Evolutionary conservation across 441 rosid species (phyloP), one percentile per base, ranked within the genome.

Genomic region (Flueggea neowawraea): DNA sequence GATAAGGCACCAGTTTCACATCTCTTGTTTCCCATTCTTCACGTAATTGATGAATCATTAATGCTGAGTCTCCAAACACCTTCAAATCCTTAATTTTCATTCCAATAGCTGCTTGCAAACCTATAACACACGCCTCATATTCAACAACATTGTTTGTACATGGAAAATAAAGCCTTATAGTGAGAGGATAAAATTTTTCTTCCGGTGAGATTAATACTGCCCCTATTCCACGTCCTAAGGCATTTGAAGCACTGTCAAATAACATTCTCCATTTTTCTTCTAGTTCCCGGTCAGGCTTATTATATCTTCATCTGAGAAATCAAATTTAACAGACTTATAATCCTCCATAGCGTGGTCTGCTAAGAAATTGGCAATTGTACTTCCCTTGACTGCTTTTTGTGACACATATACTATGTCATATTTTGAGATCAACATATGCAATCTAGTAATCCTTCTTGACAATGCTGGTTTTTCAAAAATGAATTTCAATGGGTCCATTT

Each of bases 371-470:
- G 64, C 16, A 14, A 49, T 32, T 4, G n/a, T 12, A n/a, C 55
- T 61, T 28, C 55, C 16, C 17, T 50, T 61, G 43, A 61, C 50
- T 14, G 64, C 64, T 39, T 61, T 61, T 31, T 31, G 54, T 4
- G 64, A 2, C 13, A 31, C 41, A 49, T 14, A 61, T 6, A 61
- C 22, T 13, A 61, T 48, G 28, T 61, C 64, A n/a, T 61, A 61
- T 15, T 61, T 22, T 3, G 44, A 28, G 6, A 61, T n/a, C 12
- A 61, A 9, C 8, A 61, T 17, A 28, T 61, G 13, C 55, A 55
- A 61, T 15, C 55, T 49, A 2, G 64, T 4, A 6, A 28, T 9
- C 12, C 5, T 31, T 61, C 64, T 3, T 4, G 43, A 47, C 41
- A 61, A 31, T 12, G 15, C 4, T 4, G 54, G 39, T 11, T 53